Conservation (phyloP, 2,329 filamentous ascomycete genomes). For the Mycosphaerella arachidis region DNA sequence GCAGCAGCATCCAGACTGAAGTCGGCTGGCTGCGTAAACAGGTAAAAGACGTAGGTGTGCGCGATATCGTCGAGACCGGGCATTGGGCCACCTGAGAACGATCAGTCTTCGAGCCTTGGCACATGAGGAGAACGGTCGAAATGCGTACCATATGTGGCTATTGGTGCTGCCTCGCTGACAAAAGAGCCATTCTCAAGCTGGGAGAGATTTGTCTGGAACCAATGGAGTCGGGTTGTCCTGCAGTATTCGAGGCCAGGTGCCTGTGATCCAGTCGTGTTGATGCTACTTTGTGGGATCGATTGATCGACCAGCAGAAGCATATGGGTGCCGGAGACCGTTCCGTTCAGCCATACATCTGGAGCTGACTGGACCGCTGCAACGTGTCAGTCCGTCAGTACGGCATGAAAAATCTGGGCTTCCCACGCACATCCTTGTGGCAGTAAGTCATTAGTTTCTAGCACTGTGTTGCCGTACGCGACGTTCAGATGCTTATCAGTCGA, state of each 20-base stretch:
- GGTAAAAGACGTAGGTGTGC: constrained; percentile 31
- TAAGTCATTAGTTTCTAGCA: constrained; percentile 1
- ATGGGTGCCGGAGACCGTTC: constrained; percentile 15
- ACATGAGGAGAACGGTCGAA: neutral
- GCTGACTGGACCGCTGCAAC: constrained; percentile 9
- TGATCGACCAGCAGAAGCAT: constrained; percentile 28
- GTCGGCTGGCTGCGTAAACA: constrained; percentile 27
- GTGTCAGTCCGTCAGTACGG: neutral
- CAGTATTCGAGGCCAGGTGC: constrained; percentile 23
- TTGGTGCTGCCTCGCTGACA: constrained; percentile 12
- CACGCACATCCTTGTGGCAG: constrained; percentile 3
- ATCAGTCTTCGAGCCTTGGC: neutral
- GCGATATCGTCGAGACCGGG: constrained; percentile 27
- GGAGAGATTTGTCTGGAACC: constrained; percentile 26
- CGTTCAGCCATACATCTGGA: constrained; percentile 7
- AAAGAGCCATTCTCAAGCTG: constrained; percentile 20
- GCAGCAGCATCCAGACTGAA: constrained; percentile 17
- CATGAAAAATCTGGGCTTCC: neutral
- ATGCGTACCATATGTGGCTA: constrained; percentile 24
- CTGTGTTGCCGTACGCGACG: constrained; percentile 1
- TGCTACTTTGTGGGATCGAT: constrained; percentile 17
- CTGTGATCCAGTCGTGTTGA: constrained; percentile 17
- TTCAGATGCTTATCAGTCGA: neutral
- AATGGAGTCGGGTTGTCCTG: constrained; percentile 31
- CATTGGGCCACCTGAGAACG: constrained; percentile 14